phyloP scores from a whole-genome alignment of 139 green algal species.

The Astrephomene gubernaculifera region DNA sequence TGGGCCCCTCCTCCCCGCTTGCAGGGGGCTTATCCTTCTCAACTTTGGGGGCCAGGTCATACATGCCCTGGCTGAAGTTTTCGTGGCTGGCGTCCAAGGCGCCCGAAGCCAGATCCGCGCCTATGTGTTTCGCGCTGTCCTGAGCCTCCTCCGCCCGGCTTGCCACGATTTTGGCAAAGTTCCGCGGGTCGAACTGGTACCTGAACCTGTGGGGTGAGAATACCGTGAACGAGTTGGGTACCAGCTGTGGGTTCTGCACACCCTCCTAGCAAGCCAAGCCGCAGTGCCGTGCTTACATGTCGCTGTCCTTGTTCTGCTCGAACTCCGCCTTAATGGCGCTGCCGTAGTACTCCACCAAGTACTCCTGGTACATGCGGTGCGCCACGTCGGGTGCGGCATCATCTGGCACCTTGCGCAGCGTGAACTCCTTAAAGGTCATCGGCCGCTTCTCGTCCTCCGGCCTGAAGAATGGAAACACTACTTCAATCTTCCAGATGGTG shows the following conservation, averaged over 20 bases:
- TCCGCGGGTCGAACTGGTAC: slow-evolving; percentile 59
- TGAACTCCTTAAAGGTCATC: slow-evolving; percentile 58
- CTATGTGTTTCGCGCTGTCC: slow-evolving; percentile 53
- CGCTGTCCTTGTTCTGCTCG: slow-evolving; percentile 56
- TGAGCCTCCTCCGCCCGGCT: slow-evolving; percentile 58
- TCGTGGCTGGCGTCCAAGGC: slow-evolving; percentile 52
- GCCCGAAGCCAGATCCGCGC: slow-evolving; percentile 53
- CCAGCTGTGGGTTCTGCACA: no score
- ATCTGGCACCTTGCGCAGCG: slow-evolving; percentile 53
- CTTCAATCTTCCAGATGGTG: no score
- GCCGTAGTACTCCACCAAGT: slow-evolving; percentile 80
- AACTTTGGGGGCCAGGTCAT: slow-evolving; percentile 49
- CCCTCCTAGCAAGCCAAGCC: no score
- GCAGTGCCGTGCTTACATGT: slow-evolving; percentile 51
- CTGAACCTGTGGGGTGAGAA: slow-evolving; percentile 11
- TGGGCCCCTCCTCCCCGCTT: slow-evolving; percentile 12
- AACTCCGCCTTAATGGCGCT: slow-evolving; percentile 68
- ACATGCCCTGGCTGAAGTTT: slow-evolving; percentile 66
- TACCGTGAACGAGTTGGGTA: neutral
- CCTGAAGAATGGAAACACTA: slow-evolving; percentile 4
- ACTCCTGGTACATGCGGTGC: slow-evolving; percentile 72
- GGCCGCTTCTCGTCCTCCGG: slow-evolving; percentile 36
- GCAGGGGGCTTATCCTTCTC: slow-evolving; percentile 21
- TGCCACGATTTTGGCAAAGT: slow-evolving; percentile 52
- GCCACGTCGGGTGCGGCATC: slow-evolving; percentile 73